Evolutionary conservation across 73 alveolate species (phyloP), one percentile per base, ranked within the genome.

Genomic region (Paraurostyla sp.): DNA sequence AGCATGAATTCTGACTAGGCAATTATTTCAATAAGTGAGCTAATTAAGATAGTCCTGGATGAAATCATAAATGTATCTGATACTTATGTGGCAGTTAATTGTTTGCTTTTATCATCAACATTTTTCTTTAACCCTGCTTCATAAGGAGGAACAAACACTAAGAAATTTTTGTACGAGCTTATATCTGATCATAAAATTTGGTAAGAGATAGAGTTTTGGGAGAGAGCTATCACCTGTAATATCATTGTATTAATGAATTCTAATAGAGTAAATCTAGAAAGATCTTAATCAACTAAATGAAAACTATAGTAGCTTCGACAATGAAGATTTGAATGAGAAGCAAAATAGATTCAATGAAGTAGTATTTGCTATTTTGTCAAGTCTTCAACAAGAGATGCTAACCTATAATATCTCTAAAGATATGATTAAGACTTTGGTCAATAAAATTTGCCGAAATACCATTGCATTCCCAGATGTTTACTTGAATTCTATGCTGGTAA

Each of bases 191-290:
- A 78, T 51, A 50, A 52, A 54, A 49, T 78, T 29, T 78, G 89
- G 89, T 20, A 49, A 43, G 89, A 78, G 11, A 49, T 78, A 16
- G 78, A 78, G 52, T 78, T 78, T 35, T 78, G 89, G 89, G 89
- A 78, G 40, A 78, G 89, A 36, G 89, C 89, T 13, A 52, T 78
- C 13, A 54, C 78, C 30, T 78, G 89, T 78, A 78, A 78, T 54
- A 45, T 51, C 23, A 40, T 78, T 78, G 27, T 29, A 2, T 6
- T 18, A 23, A 33, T 42, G 9, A 54, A 32, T 1, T 33, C 3
- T 27, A 51, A 32, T 78, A 78, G 89, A 78, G 43, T 35, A 78
- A 51, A 54, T 78, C 80, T n/a, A 78, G 29, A 78, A 78, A 25
- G 89, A 78, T 54, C 59, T 78, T 23, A 54, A 38, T 36, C 32